Conservation (phyloP, 345 rosid species). For the Conringia planisiliqua region DNA sequence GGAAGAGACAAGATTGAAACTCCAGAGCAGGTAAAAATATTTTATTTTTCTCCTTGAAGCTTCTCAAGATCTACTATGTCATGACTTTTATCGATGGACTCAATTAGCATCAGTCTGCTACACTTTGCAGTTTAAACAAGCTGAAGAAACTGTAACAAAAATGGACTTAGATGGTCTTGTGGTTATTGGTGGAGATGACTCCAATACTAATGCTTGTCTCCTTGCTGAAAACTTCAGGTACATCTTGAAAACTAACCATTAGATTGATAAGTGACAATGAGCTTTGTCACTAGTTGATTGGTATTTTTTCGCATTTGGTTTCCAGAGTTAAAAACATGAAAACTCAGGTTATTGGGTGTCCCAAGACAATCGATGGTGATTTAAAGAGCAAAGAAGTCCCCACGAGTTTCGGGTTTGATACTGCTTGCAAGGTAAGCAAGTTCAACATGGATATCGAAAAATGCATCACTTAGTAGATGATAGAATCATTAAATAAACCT, state of each 20-base stretch:
- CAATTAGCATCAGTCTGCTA: not conserved
- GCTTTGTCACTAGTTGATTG: not conserved
- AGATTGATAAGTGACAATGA: not conserved
- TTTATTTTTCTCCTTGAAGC: not conserved
- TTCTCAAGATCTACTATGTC: conserved; percentile 25
- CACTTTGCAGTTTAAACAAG: conserved; percentile 75
- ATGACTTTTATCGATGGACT: not conserved
- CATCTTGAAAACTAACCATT: not conserved
- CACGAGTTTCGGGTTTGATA: conserved; percentile 91
- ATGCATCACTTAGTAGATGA: not conserved
- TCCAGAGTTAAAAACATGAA: conserved; percentile 75
- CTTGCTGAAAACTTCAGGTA: conserved; percentile 93
- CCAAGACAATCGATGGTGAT: conserved; percentile 98
- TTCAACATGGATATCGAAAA: not conserved
- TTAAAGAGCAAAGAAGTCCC: conserved; percentile 95
- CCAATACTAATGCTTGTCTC: conserved; percentile 96
- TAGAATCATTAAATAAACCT: too few species aligned
- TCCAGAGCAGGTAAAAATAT: conserved; percentile 71
- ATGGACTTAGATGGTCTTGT: conserved; percentile 88
- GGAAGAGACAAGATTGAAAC: conserved; percentile 98
- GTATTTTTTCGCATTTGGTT: not conserved
- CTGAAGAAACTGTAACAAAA: conserved; percentile 78
- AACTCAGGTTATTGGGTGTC: conserved; percentile 86
- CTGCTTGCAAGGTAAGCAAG: conserved; percentile 84
- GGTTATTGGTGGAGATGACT: conserved; percentile 98